Base-by-base conservation (phyloP, 352 stramenopile species). In the Globisporangium barbulae region DNA sequence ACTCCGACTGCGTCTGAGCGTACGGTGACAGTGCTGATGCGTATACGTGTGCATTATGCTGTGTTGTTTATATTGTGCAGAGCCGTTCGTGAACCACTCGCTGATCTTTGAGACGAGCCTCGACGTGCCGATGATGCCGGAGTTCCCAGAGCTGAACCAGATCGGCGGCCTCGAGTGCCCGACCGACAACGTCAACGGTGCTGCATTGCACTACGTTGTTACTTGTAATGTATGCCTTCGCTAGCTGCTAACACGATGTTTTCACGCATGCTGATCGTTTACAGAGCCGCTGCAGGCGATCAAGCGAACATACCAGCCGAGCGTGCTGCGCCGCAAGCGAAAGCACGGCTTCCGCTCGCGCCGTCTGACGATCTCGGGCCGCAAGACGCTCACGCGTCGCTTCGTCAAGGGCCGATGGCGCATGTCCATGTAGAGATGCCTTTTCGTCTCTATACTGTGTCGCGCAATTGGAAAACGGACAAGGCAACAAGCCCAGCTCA, bases 241-340 rank as follows among this genome's bases (percentile, higher is more conserved):
- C 25, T 39, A 19, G 6, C 15, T 44, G 10, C 7, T 49, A 8
- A 25, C 42, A 5, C 9, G 28, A 41, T 47, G 30, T 17, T 17
- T 17, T 10, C 35, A 22, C 41, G 21, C 65, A 22, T 62, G 33
- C 13, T 59, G 7, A 47, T 25, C n/a, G n/a, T 53, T 31, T 48
- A 28, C 55, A 90, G 83, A 89, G 64, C 83, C 86, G 1, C 67
- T 93, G 59, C 75, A 82, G 59, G 86, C 84, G 30, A 76, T 94
- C 44, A 94, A 94, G 76, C 83, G 86, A 53, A 94, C 86, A 61
- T 94, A 93, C 71, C 86, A 94, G 71, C 86, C 86, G 47, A 94
- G 86, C 63, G 84, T 93, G 39, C 68, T 94, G 70, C 86, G 86
- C 44, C 86, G 86, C 60, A 94, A 94, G 76, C 79, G 86, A 57